Evolutionary conservation across 2,329 filamentous ascomycete genomes (phyloP), one percentile per base, ranked within the genome.

Genomic region (Chaetomiaceae sp.): DNA sequence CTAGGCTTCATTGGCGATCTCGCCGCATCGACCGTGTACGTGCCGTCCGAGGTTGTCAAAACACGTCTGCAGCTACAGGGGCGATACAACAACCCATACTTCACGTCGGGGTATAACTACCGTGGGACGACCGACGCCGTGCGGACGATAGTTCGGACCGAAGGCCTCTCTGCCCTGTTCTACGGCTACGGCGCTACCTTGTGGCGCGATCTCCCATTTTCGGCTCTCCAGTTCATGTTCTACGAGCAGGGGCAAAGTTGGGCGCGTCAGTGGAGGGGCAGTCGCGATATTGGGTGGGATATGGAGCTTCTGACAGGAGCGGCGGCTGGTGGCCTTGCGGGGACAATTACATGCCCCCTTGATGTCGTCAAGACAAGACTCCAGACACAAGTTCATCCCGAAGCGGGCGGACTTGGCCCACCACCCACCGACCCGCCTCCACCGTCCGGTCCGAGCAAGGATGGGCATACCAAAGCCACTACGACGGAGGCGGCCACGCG

Each of bases 311-410:
- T 94, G 12, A 98, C 93, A 0, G 93, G 90, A 14, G 89, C 87
- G 3, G 84, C 82, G 3, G 94, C 93, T 6, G 93, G 93, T 56
- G 91, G 91, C 32, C 80, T 97, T 64, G 93, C 93, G 1, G 93
- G 93, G 42, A 86, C 95, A 7, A 81, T 98, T 12, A 98, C 93
- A 2, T 97, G 93, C 60, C 93, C 93, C 1, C 78, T 98, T 53
- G 93, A 98, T 60, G 93, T 98, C 6, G 91, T 98, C 51, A 98
- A 98, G 70, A 98, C 93, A 1, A 78, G 93, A 44, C 84, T 96
- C 27, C 94, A 98, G 66, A 98, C 93, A 0, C 93, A 98, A 65
- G 78, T 94, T 47, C 70, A 75, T 48, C 61, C 72, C 1, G 58
- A 58, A 30, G 64, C 50, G 14, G 62, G 59, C 45, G 49, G 42